Base-by-base conservation (phyloP, 352 stramenopile species). In the Globisporangium perplexum region DNA sequence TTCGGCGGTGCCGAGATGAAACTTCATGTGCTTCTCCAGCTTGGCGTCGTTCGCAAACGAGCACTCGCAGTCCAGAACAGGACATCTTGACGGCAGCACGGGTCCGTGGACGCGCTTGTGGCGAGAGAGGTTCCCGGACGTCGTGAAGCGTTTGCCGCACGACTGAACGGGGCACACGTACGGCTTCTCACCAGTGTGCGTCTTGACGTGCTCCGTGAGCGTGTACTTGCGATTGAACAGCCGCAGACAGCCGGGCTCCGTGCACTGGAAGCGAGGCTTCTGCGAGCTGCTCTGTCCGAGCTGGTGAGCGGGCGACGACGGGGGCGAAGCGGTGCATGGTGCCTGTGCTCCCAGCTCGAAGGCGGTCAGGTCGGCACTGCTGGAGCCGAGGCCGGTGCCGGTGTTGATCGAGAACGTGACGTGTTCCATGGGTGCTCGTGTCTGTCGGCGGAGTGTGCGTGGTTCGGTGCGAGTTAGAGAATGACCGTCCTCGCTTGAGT, bases 11-110 rank as follows among this genome's bases (percentile, higher is more conserved):
- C 74, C 71, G 28, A 79, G 55, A 57, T 86, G 74, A 52, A 77
- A 82, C 57, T 83, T 77, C 70, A 83, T 79, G 68, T 86, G 74
- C 56, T 77, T 77, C 51, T 70, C 74, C 12, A 86, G 70, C 48
- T 83, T 83, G 62, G 76, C 71, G 51, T 82, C 70, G 48, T 62
- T 83, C 49, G 61, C 63, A 50, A 86, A 86, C 14, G 63, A 68
- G 50, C 74, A 81, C 53, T 67, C 74, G 55, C 74, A 86, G 47
- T 63, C 63, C 0, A 50, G 50, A 5, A 80, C 70, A 23, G 74
- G 69, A 44, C 74, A 86, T 39, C 71, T 60, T 24, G 79, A 68
- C 26, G 72, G 70, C 45, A 70, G 73, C 52, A 82, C 67, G 28
- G 67, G 69, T 0, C 71, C 74, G 51, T 86, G 74, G 43, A 81